These are phyloP conservation scores for Colletotrichum sublineola DNA, from an alignment of 2,329 filamentous ascomycete genomes.

Conservation along the genomic window DNA sequence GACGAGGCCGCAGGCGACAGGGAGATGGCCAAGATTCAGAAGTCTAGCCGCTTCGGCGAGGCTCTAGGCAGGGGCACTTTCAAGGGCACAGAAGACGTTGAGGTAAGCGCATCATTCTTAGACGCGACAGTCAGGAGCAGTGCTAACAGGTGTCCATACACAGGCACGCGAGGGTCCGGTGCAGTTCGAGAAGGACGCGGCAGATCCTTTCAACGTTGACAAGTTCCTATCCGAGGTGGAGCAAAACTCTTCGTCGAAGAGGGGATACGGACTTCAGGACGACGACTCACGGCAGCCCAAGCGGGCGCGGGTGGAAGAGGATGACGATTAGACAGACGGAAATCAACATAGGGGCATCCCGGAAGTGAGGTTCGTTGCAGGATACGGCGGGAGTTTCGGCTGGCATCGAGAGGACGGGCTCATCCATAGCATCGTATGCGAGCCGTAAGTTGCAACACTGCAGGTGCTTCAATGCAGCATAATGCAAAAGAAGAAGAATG, in stretches of 20 bases:
- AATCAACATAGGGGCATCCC: neutral
- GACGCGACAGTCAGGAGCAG: neutral
- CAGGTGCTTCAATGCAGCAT: slow-evolving; percentile 11
- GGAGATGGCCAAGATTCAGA: slow-evolving; percentile 90
- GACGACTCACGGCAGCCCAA: slow-evolving; percentile 73
- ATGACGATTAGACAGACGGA: slow-evolving; percentile 63
- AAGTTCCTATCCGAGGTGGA: slow-evolving; percentile 89
- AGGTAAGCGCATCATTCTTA: slow-evolving; percentile 66
- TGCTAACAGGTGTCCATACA: slow-evolving; percentile 21
- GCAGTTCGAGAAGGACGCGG: slow-evolving; percentile 90
- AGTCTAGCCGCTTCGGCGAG: slow-evolving; percentile 85
- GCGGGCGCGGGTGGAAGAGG: slow-evolving; percentile 82
- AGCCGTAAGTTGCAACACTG: slow-evolving; percentile 1
- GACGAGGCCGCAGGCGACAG: slow-evolving; percentile 84
- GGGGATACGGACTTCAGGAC: slow-evolving; percentile 82
- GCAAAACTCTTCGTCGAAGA: slow-evolving; percentile 72
- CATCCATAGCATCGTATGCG: slow-evolving; percentile 9
- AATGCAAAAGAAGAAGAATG: slow-evolving; percentile 11
- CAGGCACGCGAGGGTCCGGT: slow-evolving; percentile 89
- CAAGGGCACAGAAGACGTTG: slow-evolving; percentile 85
- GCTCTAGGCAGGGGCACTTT: slow-evolving; percentile 91
- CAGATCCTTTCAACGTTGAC: slow-evolving; percentile 93
- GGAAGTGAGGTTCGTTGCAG: neutral
- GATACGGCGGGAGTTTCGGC: neutral
- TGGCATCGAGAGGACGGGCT: slow-evolving; percentile 26